Evolutionary conservation across 441 rosid genomes (phyloP).

Genomic region (Omphalea diandra): DNA sequence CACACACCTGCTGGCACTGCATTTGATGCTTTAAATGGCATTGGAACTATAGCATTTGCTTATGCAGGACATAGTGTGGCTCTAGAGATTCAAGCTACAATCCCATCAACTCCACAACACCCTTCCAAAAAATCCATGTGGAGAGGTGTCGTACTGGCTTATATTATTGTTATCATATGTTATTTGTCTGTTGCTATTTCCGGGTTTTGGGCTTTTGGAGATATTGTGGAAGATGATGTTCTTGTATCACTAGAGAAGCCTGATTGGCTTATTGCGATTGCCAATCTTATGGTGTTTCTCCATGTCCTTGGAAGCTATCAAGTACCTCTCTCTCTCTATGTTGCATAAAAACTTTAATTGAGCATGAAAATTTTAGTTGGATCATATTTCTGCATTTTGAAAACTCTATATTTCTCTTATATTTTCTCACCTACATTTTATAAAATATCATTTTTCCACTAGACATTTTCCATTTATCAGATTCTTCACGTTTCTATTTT

Average conservation of each 20-base stretch:
- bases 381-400: no score
- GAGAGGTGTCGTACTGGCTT: conserved; percentile 70
- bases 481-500: no score
- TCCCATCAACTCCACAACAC: conserved; percentile 65
- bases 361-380: no score
- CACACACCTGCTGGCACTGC: conserved; percentile 13
- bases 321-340: conserved; percentile 44
- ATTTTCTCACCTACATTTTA: no score
- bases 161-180: conserved; percentile 61
- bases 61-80: conserved; percentile 79
- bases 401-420: no score
- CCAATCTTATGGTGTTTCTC: conserved; percentile 68
- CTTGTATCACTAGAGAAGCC: conserved; percentile 61
- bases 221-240: conserved; percentile 60
- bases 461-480: no score
- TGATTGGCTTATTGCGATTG: conserved; percentile 52
- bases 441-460: no score
- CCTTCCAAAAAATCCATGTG: conserved; percentile 82
- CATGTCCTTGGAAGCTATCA: conserved; percentile 89
- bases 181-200: conserved; percentile 64
- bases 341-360: no score
- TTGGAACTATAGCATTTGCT: conserved; percentile 57
- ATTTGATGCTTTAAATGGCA: conserved; percentile 56
- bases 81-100: conserved; percentile 82
- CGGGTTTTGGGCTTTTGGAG: conserved; percentile 60